Base-by-base conservation (phyloP, 352 stramenopile genomes). In the Pythium insidiosum region DNA sequence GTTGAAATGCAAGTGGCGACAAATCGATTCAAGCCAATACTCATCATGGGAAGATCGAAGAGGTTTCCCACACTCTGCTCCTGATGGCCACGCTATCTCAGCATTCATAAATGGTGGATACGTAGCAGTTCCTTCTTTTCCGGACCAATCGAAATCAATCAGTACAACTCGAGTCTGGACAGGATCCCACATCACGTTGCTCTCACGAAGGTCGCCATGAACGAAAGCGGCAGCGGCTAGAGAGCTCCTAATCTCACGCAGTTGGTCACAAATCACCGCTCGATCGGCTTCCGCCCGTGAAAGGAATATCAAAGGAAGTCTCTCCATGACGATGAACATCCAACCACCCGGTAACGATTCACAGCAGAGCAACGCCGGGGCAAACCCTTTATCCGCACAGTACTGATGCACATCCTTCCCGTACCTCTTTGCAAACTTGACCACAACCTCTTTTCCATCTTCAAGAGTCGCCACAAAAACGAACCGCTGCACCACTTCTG, bases 71-170 rank as follows among this genome's bases (percentile, higher is more conserved):
- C n/a, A n/a, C n/a, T n/a, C n/a, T n/a, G n/a, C n/a, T n/a, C n/a
- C n/a, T n/a, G n/a, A n/a, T n/a, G n/a, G n/a, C n/a, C n/a, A n/a
- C n/a, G n/a, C n/a, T n/a, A n/a, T n/a, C n/a, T n/a, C n/a, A n/a
- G n/a, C n/a, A n/a, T n/a, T n/a, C n/a, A n/a, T n/a, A 7, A 44
- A 4, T 33, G 40, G 6, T 39, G 39, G 38, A n/a, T n/a, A n/a
- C n/a, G n/a, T n/a, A n/a, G n/a, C n/a, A n/a, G n/a, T n/a, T n/a
- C n/a, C n/a, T n/a, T 61, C 59, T n/a, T 38, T 51, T 44, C 54
- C 54, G 11, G 55, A 47, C 55, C 50, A 65, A 41, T 62, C 59
- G 26, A 65, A 68, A 50, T 65, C 59, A 36, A 62, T 53, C 46
- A 62, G 41, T 20, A 68, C 50, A 39, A 68, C 50, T 49, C 48